Percentiles rank a stretch among this genome's conserved stretches.
phyloP scores from a whole-genome alignment of 1,284 basidiomycete species.

The Trichosporon ovoides region DNA sequence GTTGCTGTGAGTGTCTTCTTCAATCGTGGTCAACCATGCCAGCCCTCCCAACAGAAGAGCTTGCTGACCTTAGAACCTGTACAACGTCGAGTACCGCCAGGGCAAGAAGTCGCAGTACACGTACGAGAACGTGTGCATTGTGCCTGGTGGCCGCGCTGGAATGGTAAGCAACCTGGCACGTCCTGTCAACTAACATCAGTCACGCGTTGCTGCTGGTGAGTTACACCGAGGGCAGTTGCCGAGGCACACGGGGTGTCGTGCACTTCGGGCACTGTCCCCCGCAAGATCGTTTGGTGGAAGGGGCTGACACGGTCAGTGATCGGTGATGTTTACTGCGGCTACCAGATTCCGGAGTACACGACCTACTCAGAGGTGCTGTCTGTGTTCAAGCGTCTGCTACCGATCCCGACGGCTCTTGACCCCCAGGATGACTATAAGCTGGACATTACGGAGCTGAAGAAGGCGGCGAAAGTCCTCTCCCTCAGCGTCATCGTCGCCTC shows the following conservation, averaged over 20 bases:
- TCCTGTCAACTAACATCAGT: no score
- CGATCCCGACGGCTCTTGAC: conserved; percentile 65
- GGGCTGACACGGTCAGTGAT: conserved; percentile 17
- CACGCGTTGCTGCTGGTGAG: conserved; percentile 83
- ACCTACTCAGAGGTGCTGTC: conserved; percentile 63
- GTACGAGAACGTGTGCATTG: conserved; percentile 63
- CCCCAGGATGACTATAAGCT: conserved; percentile 58
- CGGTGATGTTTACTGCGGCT: conserved; percentile 40
- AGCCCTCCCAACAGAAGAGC: no score
- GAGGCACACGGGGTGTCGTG: no score
- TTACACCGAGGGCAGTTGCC: conserved; percentile 6
- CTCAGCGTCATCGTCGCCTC: conserved; percentile 80
- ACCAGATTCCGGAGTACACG: conserved; percentile 41
- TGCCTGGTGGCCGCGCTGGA: conserved; percentile 79
- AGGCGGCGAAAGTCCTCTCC: conserved; percentile 71
- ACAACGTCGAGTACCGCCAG: conserved; percentile 80
- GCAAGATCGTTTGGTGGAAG: no score
- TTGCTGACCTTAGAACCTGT: conserved; percentile 60
- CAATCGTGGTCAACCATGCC: no score
- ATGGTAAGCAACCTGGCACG: no score
- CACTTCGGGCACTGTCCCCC: no score
- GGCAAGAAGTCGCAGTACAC: conserved; percentile 78
- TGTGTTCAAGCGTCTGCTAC: conserved; percentile 81
- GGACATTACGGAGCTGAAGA: conserved; percentile 57
- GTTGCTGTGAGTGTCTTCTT: conserved; percentile 34